A percentile compares a stretch with the other conserved stretches of the same genome.
These are phyloP conservation scores for Solanum hybrid DNA, from an alignment of 305 asterid species.

Conservation along the genomic window DNA sequence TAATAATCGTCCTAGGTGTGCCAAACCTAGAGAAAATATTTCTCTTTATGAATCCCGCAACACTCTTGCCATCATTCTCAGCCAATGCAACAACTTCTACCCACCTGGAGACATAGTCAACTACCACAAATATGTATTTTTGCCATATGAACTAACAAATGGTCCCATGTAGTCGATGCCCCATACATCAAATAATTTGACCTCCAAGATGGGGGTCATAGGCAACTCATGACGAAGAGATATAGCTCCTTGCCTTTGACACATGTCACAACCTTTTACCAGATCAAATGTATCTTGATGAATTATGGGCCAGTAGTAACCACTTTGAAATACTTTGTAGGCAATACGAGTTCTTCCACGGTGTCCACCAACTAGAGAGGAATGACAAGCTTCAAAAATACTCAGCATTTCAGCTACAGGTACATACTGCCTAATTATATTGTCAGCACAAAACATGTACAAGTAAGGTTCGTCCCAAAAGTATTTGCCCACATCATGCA, in stretches of 20 bases:
- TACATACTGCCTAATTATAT: neutral
- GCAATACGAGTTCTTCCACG: neutral
- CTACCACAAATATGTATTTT: neutral
- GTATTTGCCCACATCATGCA: neutral
- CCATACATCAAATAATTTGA: neutral
- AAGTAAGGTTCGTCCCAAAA: neutral
- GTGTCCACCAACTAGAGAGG: neutral
- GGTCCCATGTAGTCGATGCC: neutral
- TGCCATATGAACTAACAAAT: neutral
- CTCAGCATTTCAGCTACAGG: neutral
- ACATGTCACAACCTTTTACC: neutral
- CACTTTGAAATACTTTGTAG: neutral
- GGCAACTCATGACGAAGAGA: neutral
- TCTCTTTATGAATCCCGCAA: neutral
- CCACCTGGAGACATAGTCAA: neutral
- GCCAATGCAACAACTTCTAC: neutral
- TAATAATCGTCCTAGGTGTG: neutral
- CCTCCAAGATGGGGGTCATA: neutral
- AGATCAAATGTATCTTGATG: neutral
- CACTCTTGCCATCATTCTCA: neutral
- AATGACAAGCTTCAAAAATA: neutral
- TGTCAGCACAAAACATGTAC: neutral
- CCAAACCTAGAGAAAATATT: neutral
- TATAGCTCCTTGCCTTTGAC: neutral
- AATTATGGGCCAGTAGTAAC: neutral